Evolutionary conservation across 768 basidiomycete species (phyloP).

Genomic region (Sarcodon sp.): DNA sequence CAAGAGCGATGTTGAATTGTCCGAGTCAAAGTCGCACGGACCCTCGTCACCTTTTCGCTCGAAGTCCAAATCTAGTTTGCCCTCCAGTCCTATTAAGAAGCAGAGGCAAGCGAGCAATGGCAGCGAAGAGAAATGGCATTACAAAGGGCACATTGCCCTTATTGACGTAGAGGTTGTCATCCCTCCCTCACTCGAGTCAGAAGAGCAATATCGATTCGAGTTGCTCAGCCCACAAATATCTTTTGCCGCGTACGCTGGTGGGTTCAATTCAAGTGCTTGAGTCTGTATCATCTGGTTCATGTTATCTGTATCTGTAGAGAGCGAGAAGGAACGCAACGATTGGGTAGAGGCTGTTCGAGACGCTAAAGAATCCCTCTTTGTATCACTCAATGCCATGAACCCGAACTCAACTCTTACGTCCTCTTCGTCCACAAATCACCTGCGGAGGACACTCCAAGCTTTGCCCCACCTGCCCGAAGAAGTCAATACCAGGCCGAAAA

Average conservation of each 20-base stretch:
- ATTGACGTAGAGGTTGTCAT: slow-evolving; percentile 72
- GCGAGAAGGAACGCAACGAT: slow-evolving; percentile 41
- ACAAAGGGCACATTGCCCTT: slow-evolving; percentile 54
- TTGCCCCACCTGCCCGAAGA: slow-evolving; percentile 53
- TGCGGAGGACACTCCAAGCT: slow-evolving; percentile 62
- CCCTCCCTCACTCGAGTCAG: slow-evolving; percentile 25
- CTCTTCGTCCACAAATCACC: slow-evolving; percentile 61
- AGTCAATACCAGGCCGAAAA: slow-evolving; percentile 19
- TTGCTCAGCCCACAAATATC: slow-evolving; percentile 66
- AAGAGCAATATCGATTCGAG: slow-evolving; percentile 52
- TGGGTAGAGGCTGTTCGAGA: slow-evolving; percentile 60
- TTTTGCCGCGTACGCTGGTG: slow-evolving; percentile 64
- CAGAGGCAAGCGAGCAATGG: slow-evolving; percentile 19
- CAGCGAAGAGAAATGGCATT: slow-evolving; percentile 58
- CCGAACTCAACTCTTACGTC: slow-evolving; percentile 77
- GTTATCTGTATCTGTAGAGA: slow-evolving; percentile 22
- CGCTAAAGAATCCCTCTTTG: slow-evolving; percentile 60
- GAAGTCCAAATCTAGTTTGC: slow-evolving; percentile 6
- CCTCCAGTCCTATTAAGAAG: slow-evolving; percentile 11
- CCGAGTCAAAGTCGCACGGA: slow-evolving; percentile 9
- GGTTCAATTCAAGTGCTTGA: slow-evolving; percentile 6
- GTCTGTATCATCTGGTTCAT: neutral
- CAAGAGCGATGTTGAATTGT: slow-evolving; percentile 49
- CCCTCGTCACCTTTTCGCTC: slow-evolving; percentile 9
- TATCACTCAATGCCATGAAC: slow-evolving; percentile 54